Evolutionary conservation across 768 basidiomycete genomes (phyloP), one percentile per base, ranked within the genome.

Genomic region (Rhodocollybia butyracea): DNA sequence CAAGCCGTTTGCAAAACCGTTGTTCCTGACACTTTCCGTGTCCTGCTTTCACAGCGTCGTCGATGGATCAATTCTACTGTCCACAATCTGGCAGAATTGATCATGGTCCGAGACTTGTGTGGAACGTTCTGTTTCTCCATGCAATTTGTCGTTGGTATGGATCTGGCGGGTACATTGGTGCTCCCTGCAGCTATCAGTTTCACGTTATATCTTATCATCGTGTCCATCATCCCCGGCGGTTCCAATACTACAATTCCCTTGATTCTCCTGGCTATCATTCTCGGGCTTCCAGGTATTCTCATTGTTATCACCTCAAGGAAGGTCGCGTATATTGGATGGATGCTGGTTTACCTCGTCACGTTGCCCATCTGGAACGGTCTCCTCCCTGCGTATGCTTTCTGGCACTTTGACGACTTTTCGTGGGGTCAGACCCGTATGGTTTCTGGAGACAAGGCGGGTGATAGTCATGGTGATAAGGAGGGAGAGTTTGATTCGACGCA

Each of bases 101-200:
- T 98, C 30, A 80, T 98, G 47, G 96, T 99, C 24, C 86, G 95
- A 22, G 97, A 99, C 70, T 84, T 98, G n/a, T 99, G 96, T 62
- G 97, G 97, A 45, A 98, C 95, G 2, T 99, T 98, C 86, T 99
- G 97, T 77, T 98, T 99, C 83, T 95, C 93, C 11, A 98, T 98
- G 96, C 95, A 97, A 76, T 98, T 98, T 66, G 94, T 98, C 61
- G 93, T 96, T 32, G 94, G 89, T 68, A 99, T 99, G 95, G 97
- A 99, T 68, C 78, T 99, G 59, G 85, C 91, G 58, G 96, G 96
- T 67, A 98, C 97, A 2, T 81, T 99, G 59, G 96, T 98, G 27
- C 78, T 98, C 22, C 97, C 97, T 21, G 97, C 95, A 38, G 96
- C 97, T 59, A 98, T 98, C 74, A 84, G 91, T 36, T 98, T 99